Base-by-base conservation (phyloP, 768 basidiomycete genomes). In the Leccinum uliginosum region DNA sequence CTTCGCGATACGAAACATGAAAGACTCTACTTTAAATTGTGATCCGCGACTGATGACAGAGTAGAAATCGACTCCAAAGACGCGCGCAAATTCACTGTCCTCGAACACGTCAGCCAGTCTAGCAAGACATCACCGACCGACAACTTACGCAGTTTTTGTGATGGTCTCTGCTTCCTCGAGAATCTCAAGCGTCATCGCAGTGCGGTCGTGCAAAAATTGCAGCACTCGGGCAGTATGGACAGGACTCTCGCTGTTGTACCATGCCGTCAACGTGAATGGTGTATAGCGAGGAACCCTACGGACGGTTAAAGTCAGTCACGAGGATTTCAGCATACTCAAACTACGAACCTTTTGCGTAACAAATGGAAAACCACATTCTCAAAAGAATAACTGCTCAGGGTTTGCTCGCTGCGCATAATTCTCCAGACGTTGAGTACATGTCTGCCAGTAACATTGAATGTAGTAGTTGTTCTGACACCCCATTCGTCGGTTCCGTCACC, bases 21-120 rank as follows among this genome's bases (percentile, higher is more conserved):
- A 96, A 0, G 94, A 94, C 74, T 99, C 97, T 26, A 98, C 97
- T 74, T 98, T 99, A 78, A 93, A 98, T 66, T 99, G 97, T 1
- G 94, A 97, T 0, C 97, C 97, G 30, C 97, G 84, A 58, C 84
- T 93, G 60, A 97, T 83, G 30, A 98, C 95, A 4, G 94, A 97
- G 67, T 87, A 91, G 69, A 98, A 98, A 72, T 99, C 97, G 45
- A 99, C 87, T 1, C 97, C 96, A 62, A 97, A 98, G 6, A 98
- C 92, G 10, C 97, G 85, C 40, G 97, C 95, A 65, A 98, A 98
- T 71, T 99, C 97, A 14, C 96, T 98, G 65, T 23, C 27, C n/a
- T 56, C 2, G 38, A 32, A 45, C 14, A 1, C 6, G 19, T 63
- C 58, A 57, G 55, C 19, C 11, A 11, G 2, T 44, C 19, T 21